Percentiles rank a stretch among this genome's conserved stretches.
Evolutionary conservation across 768 basidiomycete genomes (phyloP).

Genomic region (Pulveroboletus sp.): DNA sequence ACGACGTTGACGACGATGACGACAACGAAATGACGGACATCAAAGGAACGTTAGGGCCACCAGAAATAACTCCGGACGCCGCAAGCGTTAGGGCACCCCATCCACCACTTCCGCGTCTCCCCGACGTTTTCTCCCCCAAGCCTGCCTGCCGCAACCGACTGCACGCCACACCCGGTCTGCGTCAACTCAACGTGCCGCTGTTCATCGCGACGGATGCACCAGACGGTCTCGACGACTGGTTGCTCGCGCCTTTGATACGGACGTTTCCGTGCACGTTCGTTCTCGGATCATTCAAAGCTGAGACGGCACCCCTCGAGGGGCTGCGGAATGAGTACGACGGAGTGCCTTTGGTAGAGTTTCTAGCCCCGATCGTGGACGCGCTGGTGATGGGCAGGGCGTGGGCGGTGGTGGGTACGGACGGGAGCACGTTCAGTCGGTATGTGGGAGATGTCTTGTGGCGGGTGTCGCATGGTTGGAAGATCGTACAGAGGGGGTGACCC

Average conservation of each 20-base stretch:
- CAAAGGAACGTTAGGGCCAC: conserved; percentile 9
- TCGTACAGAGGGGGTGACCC: conserved; percentile 44
- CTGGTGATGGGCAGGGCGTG: conserved; percentile 59
- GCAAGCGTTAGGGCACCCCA: conserved; percentile 24
- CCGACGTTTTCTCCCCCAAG: conserved; percentile 8
- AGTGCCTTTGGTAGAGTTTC: conserved; percentile 40
- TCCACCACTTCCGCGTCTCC: conserved; percentile 26
- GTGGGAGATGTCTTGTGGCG: conserved; percentile 66
- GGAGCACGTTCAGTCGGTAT: conserved; percentile 74
- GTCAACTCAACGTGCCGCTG: conserved; percentile 51
- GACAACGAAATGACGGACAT: neutral
- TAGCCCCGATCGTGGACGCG: conserved; percentile 67
- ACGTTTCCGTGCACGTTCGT: conserved; percentile 66
- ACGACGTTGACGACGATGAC: neutral
- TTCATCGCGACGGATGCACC: conserved; percentile 63
- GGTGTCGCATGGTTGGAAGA: conserved; percentile 48
- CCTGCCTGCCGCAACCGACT: conserved; percentile 38
- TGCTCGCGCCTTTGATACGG: conserved; percentile 42
- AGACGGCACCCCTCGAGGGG: conserved; percentile 30
- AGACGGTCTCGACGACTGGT: conserved; percentile 37
- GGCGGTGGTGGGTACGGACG: conserved; percentile 61
- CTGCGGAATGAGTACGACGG: conserved; percentile 48
- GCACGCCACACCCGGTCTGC: conserved; percentile 33
- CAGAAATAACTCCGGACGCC: conserved; percentile 17
- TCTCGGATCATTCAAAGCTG: conserved; percentile 45